Base-by-base conservation (phyloP, 805 yeast genomes). In the Candida caryicola region DNA sequence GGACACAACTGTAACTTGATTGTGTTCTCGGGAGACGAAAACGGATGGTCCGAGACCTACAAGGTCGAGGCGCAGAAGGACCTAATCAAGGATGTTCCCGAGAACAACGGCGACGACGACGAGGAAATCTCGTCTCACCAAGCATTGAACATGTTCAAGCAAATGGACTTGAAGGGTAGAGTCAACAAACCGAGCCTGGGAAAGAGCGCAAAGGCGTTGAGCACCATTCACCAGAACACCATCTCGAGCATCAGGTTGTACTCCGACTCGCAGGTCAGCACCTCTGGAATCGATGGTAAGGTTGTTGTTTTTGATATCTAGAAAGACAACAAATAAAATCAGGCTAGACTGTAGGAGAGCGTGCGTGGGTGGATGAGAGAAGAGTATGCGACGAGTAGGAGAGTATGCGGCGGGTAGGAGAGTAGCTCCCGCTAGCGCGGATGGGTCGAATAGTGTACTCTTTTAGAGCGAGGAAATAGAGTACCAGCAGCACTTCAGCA, bases 1-100 rank as follows among this genome's bases (percentile, higher is more conserved):
- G 99, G 99, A 34, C 89, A 83, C 66, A 89, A 87, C 60, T 85
- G 95, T 65, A 87, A 86, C 62, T 95, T 96, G 36, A 79, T 90
- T 35, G 82, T 88, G 28, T 91, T 85, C 57, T 74, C 78, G 52
- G 96, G 95, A 30, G 66, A 71, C 47, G 79, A 74, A 42, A 47
- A 62, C 18, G 77, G 77, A 37, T 74, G 95, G 95, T 54, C 67
- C 69, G 85, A 69, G 57, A 43, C 78, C 60, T 59, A 66, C 73
- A 47, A 71, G 64, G 58, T 75, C 41, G 95, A 86, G 57, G 55
- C 59, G 27, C 71, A 65, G 41, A 64, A 63, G 47, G 71, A 66
- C 41, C 57, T 61, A 50, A 61, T 58, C 32, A 62, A 60, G 34
- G 89, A 79, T 50, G 78, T 67, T 26, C 55, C 65, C n/a, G 46